Evolutionary conservation across 139 green algal species (phyloP).

Genomic region (Chlorokybus atmophyticus): DNA sequence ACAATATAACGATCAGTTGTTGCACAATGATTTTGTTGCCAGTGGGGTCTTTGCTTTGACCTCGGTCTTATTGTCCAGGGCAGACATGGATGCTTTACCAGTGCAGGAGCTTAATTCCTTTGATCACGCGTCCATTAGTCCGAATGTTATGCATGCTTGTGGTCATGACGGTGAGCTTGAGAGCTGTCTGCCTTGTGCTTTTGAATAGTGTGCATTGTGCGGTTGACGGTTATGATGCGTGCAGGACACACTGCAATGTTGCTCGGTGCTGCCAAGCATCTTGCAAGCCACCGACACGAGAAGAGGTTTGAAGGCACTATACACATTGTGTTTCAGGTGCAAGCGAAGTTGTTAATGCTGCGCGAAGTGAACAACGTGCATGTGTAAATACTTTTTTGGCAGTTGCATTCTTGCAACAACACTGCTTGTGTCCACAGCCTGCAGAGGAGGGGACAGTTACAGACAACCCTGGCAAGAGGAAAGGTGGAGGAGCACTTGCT

Average conservation of each 20-base stretch:
- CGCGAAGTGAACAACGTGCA: neutral
- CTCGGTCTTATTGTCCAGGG: slow-evolving; percentile 5
- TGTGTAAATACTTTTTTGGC: neutral
- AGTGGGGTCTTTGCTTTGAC: neutral
- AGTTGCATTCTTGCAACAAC: neutral
- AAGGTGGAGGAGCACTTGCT: slow-evolving; percentile 7
- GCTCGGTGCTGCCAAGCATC: slow-evolving; percentile 18
- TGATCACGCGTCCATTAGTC: slow-evolving; percentile 7
- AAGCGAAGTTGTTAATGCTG: neutral
- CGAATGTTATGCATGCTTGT: slow-evolving; percentile 22
- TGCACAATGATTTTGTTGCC: neutral
- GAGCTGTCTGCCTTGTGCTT: neutral
- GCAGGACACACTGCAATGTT: slow-evolving; percentile 28
- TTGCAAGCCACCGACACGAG: slow-evolving; percentile 10
- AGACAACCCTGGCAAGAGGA: slow-evolving; percentile 5
- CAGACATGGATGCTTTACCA: slow-evolving; percentile 16
- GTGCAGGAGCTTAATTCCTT: slow-evolving; percentile 13
- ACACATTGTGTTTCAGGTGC: slow-evolving; percentile 11
- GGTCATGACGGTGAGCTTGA: slow-evolving; percentile 18
- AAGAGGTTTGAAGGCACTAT: slow-evolving; percentile 3
- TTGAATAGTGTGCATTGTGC: neutral
- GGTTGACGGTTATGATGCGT: neutral
- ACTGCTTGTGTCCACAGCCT: slow-evolving; percentile 3
- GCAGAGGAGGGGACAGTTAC: slow-evolving; percentile 24
- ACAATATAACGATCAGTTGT: neutral